These are phyloP conservation scores for Geum urbanum DNA, from an alignment of 306 rosid genomes.

Conservation along the genomic window DNA sequence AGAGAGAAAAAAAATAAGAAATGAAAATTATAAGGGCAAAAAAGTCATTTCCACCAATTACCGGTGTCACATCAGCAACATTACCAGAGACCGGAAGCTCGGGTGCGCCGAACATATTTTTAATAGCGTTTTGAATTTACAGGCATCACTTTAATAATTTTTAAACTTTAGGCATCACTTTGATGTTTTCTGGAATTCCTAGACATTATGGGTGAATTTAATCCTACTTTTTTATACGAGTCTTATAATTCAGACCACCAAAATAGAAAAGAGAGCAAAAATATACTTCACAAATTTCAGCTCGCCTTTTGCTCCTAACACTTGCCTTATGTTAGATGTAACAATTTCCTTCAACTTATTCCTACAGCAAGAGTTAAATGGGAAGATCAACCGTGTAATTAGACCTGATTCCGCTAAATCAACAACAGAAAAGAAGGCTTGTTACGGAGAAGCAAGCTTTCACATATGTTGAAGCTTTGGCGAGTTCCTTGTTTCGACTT, in stretches of 20 bases:
- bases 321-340: slow-evolving; percentile 70
- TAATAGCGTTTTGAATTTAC: no score
- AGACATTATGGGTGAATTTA: no score
- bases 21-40: no score
- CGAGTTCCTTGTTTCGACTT: slow-evolving; percentile 64
- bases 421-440: background rate
- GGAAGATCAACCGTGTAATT: slow-evolving; percentile 19
- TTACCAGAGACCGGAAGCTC: no score
- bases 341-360: slow-evolving; percentile 71
- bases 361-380: slow-evolving; percentile 34
- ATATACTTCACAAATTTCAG: slow-evolving; percentile 72
- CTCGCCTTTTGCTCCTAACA: slow-evolving; percentile 85
- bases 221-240: background rate
- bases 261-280: slow-evolving; percentile 20
- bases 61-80: no score
- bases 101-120: no score
- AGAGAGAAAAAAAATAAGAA: no score
- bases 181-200: no score
- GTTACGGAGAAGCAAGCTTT: slow-evolving; percentile 16
- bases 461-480: slow-evolving; percentile 72
- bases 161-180: no score
- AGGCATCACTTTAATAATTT: no score
- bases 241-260: background rate
- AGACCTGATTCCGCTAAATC: background rate
- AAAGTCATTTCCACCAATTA: no score